Evolutionary conservation across 2,329 filamentous ascomycete genomes (phyloP), one percentile per base, ranked within the genome.

Genomic region (Lasiodiplodia citricola): DNA sequence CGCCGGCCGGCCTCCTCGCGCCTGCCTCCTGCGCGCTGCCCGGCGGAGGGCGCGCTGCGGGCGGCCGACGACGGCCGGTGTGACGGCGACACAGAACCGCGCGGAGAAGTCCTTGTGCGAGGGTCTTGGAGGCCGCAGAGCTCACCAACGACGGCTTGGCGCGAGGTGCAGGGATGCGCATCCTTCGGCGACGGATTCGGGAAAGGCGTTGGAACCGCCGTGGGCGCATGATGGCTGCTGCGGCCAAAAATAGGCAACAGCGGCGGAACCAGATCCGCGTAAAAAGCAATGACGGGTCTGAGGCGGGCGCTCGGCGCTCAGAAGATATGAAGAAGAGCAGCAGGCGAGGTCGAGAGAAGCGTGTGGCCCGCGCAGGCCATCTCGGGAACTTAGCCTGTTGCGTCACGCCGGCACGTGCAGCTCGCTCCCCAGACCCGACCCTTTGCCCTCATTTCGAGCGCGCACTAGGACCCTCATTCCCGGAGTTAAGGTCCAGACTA

Each of bases 191-290:
- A 52, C 44, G 60, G 60, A 64, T 64, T 64, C 60, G 60, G 60
- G 60, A 64, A 64, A 31, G 60, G 60, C 44, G 60, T 52, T 52
- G 58, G 58, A 37, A 23, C 58, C 21, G 58, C 58, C 28, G 41
- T 51, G 60, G 28, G 60, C 60, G 60, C 60, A 64, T 64, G 60
- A 64, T 64, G 60, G 60, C 60, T 52, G 44, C n/a, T 52, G 60
- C 60, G n/a, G 47, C 60, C 60, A 64, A 64, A 64, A 64, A 64
- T 64, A 64, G 60, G 60, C 60, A 64, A 31, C 60, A 64, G 41
- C 60, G 21, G 18, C 60, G 60, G 60, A 38, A 21, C 60, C 60
- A 64, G 11, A 64, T 52, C 60, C 60, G 60, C 60, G 60, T 31
- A n/a, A 64, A 47, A 52, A 64, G 60, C 44, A 52, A 52, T 18